Evolutionary conservation across 2,329 filamentous ascomycete genomes (phyloP).

Genomic region (Colletotrichum sp.): DNA sequence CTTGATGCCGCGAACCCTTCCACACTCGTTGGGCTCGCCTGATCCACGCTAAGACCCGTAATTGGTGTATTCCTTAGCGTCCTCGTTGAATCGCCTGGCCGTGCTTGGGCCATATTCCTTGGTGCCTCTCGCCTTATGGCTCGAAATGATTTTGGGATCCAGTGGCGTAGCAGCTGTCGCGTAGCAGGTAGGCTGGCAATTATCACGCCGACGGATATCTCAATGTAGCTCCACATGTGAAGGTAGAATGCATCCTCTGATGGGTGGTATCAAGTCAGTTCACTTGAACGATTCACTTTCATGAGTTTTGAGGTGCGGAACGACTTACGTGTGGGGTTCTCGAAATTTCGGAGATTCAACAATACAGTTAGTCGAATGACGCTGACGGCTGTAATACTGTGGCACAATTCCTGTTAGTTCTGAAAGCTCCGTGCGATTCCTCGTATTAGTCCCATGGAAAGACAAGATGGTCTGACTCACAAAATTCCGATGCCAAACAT

Average conservation of each 20-base stretch:
- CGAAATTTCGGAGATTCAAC: slow-evolving; percentile 46
- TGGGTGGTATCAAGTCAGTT: slow-evolving; percentile 36
- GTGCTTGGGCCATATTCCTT: neutral
- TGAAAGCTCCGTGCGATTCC: neutral
- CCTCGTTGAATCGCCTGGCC: neutral
- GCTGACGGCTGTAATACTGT: slow-evolving; percentile 39
- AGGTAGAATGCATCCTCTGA: slow-evolving; percentile 40
- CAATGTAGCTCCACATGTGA: slow-evolving; percentile 50
- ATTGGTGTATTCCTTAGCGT: neutral
- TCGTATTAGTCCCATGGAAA: neutral
- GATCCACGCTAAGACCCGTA: neutral
- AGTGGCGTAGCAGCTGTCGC: slow-evolving; percentile 6
- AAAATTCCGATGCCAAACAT: slow-evolving; percentile 39
- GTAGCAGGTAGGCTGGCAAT: slow-evolving; percentile 41
- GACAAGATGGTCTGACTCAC: neutral
- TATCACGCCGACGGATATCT: slow-evolving; percentile 48
- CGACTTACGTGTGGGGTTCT: slow-evolving; percentile 35
- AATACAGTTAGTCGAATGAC: slow-evolving; percentile 42
- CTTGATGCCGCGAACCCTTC: neutral
- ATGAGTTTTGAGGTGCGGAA: neutral
- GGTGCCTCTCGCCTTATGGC: neutral
- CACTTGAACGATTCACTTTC: slow-evolving; percentile 33
- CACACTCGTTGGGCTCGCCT: neutral
- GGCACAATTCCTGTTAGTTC: fast-evolving
- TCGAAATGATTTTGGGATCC: neutral